Percentiles rank a stretch among this genome's conserved stretches.
phyloP scores from a whole-genome alignment of 2,329 filamentous ascomycete genomes.

The Aquanectria penicillioides region DNA sequence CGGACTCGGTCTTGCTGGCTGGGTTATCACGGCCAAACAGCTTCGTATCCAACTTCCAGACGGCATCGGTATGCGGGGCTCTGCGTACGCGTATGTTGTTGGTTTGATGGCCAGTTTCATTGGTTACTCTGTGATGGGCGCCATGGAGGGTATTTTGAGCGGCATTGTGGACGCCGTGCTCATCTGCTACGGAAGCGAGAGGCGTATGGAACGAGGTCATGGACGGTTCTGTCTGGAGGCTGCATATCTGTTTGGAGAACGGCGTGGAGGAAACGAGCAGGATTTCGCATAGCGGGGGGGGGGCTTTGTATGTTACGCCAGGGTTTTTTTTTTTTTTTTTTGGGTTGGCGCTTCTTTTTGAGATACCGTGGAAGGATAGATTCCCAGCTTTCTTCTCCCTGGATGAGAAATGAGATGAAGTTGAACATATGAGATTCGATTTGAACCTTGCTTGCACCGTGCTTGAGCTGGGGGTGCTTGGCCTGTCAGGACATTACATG shows the following conservation, averaged over 20 bases:
- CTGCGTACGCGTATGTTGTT: conserved; percentile 93
- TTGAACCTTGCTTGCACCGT: background rate
- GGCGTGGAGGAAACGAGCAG: conserved; percentile 45
- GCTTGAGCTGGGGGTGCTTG: too few species aligned
- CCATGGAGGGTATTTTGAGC: conserved; percentile 88
- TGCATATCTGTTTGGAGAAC: conserved; percentile 84
- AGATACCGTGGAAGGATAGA: conserved; percentile 33
- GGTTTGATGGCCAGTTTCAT: conserved; percentile 93
- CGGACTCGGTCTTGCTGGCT: conserved; percentile 91
- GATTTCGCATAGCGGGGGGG: conserved; percentile 39
- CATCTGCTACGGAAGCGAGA: conserved; percentile 94
- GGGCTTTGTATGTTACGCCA: too few species aligned
- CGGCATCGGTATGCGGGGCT: conserved; percentile 72
- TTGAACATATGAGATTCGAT: background rate
- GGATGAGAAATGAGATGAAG: background rate
- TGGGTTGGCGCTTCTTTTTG: conserved; percentile 19
- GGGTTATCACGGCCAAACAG: conserved; percentile 90
- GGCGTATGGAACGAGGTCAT: conserved; percentile 71
- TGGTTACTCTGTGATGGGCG: conserved; percentile 90
- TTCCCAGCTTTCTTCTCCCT: background rate
- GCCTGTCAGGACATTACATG: too few species aligned
- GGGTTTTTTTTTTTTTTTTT: conserved; percentile 11
- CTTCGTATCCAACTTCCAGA: conserved; percentile 69
- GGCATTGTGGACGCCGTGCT: conserved; percentile 89
- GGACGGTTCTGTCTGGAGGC: conserved; percentile 92